Base-by-base conservation (phyloP, 208 protist genomes). In the Wallacemonas rigidus region DNA sequence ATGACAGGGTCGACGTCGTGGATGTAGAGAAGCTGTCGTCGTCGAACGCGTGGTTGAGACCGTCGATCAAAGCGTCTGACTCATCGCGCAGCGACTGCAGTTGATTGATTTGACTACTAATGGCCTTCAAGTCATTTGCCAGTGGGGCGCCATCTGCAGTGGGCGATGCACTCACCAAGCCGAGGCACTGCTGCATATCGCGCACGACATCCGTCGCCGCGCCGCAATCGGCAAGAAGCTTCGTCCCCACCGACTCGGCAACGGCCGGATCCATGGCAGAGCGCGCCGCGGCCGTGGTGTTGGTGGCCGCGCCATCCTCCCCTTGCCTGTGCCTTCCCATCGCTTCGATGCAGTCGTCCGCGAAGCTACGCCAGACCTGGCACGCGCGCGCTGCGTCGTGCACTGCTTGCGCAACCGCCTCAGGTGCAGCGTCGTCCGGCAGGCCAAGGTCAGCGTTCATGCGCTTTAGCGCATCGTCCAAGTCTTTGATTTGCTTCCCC, bases 21-120 rank as follows among this genome's bases (percentile, higher is more conserved):
- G 75, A 56, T 12, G 45, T 47, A 3, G 67, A 70, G 36, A 73
- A 44, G 6, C 69, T 44, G 11, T 86, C 76, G 64, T 81, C 81
- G 69, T 84, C 69, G 41, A 88, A 79, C 11, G 80, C 79, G 45
- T 36, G 44, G 48, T 77, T 69, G 8, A 91, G 65, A 6, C 80
- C 81, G 4, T 74, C 40, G 38, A 87, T 58, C 3, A 91, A 65
- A 12, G 62, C 75, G 17, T 74, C 79, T 36, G 81, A 88, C 44
- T 91, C 80, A 14, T 65, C 43, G 40, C 60, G 60, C 12, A 65
- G 12, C 4, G 40, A 51, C 26, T 65, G 60, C 40, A 65, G 60
- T 41, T 65, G 60, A 14, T 44, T 15, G 17, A 65, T 45, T 8
- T 65, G 60, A 4, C 40, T 26, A 7, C 39, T 38, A 65, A 65